phyloP scores from a whole-genome alignment of 805 yeast genomes.

The Cyberlindnera mississippiensis region DNA sequence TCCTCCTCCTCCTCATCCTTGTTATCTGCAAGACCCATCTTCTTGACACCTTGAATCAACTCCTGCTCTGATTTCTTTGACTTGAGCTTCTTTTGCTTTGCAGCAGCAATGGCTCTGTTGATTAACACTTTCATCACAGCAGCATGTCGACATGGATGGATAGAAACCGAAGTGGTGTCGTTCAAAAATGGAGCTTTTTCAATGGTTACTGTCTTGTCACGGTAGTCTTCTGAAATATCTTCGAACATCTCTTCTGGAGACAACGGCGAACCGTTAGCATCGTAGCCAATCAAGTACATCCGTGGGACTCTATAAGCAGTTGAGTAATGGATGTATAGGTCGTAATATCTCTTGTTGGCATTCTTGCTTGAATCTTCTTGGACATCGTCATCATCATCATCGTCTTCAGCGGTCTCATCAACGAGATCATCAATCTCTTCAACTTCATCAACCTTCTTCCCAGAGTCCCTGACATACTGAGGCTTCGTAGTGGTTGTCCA shows the following conservation, averaged over 20 bases:
- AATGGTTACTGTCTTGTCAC: slow-evolving; percentile 94
- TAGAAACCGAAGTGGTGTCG: slow-evolving; percentile 72
- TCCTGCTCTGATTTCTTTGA: slow-evolving; percentile 23
- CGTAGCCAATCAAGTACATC: slow-evolving; percentile 85
- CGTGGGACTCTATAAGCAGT: slow-evolving; percentile 96
- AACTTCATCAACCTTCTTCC: slow-evolving; percentile 18
- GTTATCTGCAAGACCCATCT: slow-evolving; percentile 42
- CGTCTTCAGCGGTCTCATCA: slow-evolving; percentile 40
- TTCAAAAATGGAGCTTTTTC: slow-evolving; percentile 84
- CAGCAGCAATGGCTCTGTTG: slow-evolving; percentile 61
- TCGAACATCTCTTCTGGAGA: slow-evolving; percentile 90
- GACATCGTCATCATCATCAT: slow-evolving; percentile 33
- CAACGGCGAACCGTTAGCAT: slow-evolving; percentile 78
- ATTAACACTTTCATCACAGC: slow-evolving; percentile 88
- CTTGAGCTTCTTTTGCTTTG: slow-evolving; percentile 29
- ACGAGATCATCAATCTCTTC: slow-evolving; percentile 43
- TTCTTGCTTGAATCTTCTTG: no score
- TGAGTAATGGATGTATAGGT: slow-evolving; percentile 86
- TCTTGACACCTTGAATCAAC: slow-evolving; percentile 40
- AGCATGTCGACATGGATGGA: slow-evolving; percentile 96
- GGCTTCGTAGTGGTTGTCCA: slow-evolving; percentile 46
- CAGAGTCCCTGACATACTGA: slow-evolving; percentile 14
- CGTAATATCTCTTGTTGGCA: slow-evolving; percentile 64
- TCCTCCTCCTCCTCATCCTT: slow-evolving; percentile 43
- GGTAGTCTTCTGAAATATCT: slow-evolving; percentile 87